Evolutionary conservation across 1,284 basidiomycete species (phyloP), one percentile per base, ranked within the genome.

Genomic region (Apiotrichum gracile): DNA sequence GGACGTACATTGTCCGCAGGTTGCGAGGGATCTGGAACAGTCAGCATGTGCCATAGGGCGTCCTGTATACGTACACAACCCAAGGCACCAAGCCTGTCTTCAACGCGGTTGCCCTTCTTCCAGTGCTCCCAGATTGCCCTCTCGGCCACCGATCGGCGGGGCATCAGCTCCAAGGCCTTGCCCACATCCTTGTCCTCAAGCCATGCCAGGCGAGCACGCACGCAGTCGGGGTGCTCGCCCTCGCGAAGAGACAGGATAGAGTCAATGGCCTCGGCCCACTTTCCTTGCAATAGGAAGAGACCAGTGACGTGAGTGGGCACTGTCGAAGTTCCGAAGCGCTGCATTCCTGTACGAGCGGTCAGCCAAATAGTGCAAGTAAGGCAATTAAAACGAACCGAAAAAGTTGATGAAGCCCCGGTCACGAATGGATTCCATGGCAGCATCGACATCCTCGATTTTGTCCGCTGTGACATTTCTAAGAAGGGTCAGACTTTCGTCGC

Each of bases 301-400:
- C 96, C 96, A 51, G 97, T 92, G 4, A 86, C 80, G 67, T 99
- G 94, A 1, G 96, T 97, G 2, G 94, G 91, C 26, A 98, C 86
- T 13, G 90, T 85, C 8, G 94, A 91, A 1, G 94, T 98, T 29
- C 96, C 96, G 74, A 99, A 99, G 17, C 96, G 85, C 71, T 99
- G 96, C 94, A 98, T 97, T 37, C 92, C 88, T 91, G 49, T 24
- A n/a, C n/a, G n/a, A n/a, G n/a, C n/a, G n/a, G n/a, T n/a, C n/a
- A n/a, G n/a, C n/a, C n/a, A n/a, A n/a, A n/a, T n/a, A n/a, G n/a
- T n/a, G n/a, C 33, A 34, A 4, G 8, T 14, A 5, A 16, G 13
- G 33, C 14, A 34, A 16, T 5, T 16, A 5, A 16, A 29, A 14
- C 24, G 16, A 12, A 87, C 91, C 94, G 69, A 96, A 99, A 69